Conservation (phyloP, 2,329 filamentous ascomycete genomes). For the Harringtonia aguacate region DNA sequence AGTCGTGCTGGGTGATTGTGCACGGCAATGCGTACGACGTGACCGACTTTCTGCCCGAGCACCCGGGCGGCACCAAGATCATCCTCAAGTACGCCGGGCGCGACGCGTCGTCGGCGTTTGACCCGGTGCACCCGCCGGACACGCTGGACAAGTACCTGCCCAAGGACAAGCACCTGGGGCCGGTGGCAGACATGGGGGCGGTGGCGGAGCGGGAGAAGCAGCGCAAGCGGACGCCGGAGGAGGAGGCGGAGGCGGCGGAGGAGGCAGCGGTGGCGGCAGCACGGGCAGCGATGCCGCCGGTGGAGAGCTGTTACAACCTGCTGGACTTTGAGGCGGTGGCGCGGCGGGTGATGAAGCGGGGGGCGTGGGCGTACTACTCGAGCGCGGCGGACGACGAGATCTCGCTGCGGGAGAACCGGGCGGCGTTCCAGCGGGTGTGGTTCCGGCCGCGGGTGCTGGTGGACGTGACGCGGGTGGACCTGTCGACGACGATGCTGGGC, state of each 20-base stretch:
- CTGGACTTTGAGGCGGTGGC: slow-evolving; percentile 95
- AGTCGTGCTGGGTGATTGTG: slow-evolving; percentile 27
- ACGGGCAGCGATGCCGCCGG: slow-evolving; percentile 61
- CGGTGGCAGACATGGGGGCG: slow-evolving; percentile 79
- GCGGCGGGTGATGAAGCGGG: slow-evolving; percentile 84
- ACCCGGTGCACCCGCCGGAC: slow-evolving; percentile 80
- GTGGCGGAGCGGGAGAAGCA: slow-evolving; percentile 46
- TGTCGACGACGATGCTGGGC: slow-evolving; percentile 88
- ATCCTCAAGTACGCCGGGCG: slow-evolving; percentile 96
- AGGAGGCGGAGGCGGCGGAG: slow-evolving; percentile 53
- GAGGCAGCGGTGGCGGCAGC: slow-evolving; percentile 57
- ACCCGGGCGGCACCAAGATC: slow-evolving; percentile 82
- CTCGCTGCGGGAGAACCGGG: slow-evolving; percentile 91
- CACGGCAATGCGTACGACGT: slow-evolving; percentile 21
- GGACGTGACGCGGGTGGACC: slow-evolving; percentile 80
- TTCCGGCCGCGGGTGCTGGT: slow-evolving; percentile 85
- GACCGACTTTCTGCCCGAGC: slow-evolving; percentile 45
- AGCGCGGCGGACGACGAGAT: slow-evolving; percentile 86
- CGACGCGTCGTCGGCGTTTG: slow-evolving; percentile 86
- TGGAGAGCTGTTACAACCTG: slow-evolving; percentile 86
- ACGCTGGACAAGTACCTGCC: slow-evolving; percentile 80
- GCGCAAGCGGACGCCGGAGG: slow-evolving; percentile 23
- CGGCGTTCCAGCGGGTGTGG: slow-evolving; percentile 93
- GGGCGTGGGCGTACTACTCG: slow-evolving; percentile 96
- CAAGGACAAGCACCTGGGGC: slow-evolving; percentile 75